phyloP scores from a whole-genome alignment of 208 protist species.

The Naegleria gruberi region DNA sequence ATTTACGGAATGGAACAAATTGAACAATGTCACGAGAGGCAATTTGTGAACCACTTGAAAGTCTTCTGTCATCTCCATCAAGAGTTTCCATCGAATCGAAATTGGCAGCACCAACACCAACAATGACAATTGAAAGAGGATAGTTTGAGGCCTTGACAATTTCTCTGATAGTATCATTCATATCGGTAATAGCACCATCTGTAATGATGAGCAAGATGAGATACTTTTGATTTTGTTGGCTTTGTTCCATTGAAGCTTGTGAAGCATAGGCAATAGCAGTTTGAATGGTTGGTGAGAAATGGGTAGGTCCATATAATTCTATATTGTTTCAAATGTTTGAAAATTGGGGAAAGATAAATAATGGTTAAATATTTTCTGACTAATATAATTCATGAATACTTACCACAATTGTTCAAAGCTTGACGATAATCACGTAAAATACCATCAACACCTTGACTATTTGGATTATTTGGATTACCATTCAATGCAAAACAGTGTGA shows the following conservation, averaged over 20 bases:
- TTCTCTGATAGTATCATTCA: constrained; percentile 58
- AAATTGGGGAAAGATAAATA: background rate
- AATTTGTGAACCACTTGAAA: background rate
- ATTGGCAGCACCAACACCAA: constrained; percentile 71
- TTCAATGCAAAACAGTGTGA: background rate
- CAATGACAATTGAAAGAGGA: constrained; percentile 77
- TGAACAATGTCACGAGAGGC: constrained; percentile 28
- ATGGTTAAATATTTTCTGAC: background rate
- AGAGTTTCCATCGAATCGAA: constrained; percentile 79
- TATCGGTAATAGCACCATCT: constrained; percentile 71
- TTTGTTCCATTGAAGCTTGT: background rate
- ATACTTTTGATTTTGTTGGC: constrained; percentile 41
- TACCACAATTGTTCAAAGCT: background rate
- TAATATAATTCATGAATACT: background rate
- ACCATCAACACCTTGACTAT: constrained; percentile 19
- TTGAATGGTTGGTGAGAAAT: background rate
- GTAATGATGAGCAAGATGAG: constrained; percentile 75
- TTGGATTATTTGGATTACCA: background rate
- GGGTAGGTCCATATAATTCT: background rate
- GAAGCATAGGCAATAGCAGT: background rate
- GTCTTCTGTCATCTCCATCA: constrained; percentile 50
- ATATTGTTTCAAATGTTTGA: background rate
- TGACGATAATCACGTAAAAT: constrained; percentile 24
- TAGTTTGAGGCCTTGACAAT: constrained; percentile 60
- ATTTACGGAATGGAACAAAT: constrained; percentile 50